Evolutionary conservation across 192 early-diverging fungal genomes (phyloP).

Genomic region (Coemansia asiatica): DNA sequence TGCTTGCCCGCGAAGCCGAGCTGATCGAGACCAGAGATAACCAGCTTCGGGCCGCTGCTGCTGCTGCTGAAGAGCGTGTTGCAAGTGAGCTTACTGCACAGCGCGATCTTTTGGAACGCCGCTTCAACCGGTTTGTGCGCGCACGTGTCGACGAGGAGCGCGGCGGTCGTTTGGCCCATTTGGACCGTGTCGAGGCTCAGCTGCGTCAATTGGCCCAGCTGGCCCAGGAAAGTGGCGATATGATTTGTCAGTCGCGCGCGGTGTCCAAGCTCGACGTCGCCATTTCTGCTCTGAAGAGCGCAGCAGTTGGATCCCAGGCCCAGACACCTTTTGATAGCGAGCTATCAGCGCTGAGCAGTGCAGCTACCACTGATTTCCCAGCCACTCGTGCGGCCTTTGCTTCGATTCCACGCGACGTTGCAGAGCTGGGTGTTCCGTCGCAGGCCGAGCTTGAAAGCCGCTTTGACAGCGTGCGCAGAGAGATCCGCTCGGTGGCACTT

Average conservation of each 20-base stretch:
- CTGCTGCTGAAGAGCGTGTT: conserved; percentile 57
- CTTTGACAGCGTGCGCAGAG: conserved; percentile 67
- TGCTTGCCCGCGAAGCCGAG: conserved; percentile 53
- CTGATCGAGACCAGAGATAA: conserved; percentile 56
- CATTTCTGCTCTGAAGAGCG: conserved; percentile 63
- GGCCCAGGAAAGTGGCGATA: conserved; percentile 65
- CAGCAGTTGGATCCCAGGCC: conserved; percentile 35
- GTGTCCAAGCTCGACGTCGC: conserved; percentile 67
- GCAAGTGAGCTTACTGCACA: conserved; percentile 65
- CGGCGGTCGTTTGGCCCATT: conserved; percentile 77
- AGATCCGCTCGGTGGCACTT: conserved; percentile 75
- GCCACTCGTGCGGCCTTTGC: conserved; percentile 63
- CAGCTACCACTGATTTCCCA: conserved; percentile 51
- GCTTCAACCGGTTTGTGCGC: conserved; percentile 77
- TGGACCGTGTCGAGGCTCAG: conserved; percentile 80
- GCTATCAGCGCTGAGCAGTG: conserved; percentile 64
- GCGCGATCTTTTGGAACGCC: conserved; percentile 69
- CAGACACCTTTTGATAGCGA: conserved; percentile 72
- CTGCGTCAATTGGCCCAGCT: conserved; percentile 72
- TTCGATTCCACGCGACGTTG: conserved; percentile 59
- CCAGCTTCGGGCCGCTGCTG: conserved; percentile 50
- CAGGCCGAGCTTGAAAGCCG: conserved; percentile 65
- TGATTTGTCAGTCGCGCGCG: conserved; percentile 61
- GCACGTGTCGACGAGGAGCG: conserved; percentile 86
- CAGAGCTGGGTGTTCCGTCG: conserved; percentile 65